phyloP scores from a whole-genome alignment of 1,139 yeast species.

The Hyphopichia khmerensis region DNA sequence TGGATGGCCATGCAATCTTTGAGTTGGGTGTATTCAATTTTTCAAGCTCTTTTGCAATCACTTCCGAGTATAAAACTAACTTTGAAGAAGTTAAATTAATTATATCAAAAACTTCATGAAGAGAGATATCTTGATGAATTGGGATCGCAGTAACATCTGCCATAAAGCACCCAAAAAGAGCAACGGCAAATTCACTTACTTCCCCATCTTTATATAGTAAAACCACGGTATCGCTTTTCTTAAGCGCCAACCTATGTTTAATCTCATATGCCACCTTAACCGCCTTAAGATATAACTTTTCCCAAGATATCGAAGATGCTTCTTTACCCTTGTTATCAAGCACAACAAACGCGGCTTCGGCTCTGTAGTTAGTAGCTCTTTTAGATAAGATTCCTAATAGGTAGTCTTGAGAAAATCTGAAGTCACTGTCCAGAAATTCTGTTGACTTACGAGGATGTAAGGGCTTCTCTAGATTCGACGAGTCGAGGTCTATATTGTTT shows the following conservation, averaged over 20 bases:
- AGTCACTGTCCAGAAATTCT: constrained; percentile 22
- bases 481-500: constrained; percentile 25
- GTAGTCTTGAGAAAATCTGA: constrained; percentile 42
- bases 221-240: constrained; percentile 80
- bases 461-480: constrained; percentile 51
- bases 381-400: constrained; percentile 71
- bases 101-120: constrained; percentile 68
- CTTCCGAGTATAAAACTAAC: constrained; percentile 77
- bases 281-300: constrained; percentile 76
- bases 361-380: constrained; percentile 64
- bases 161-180: constrained; percentile 86
- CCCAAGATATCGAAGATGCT: constrained; percentile 78
- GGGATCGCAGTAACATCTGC: constrained; percentile 97
- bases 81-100: constrained; percentile 75
- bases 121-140: constrained; percentile 67
- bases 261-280: constrained; percentile 90
- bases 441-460: constrained; percentile 55
- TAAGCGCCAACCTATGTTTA: constrained; percentile 64
- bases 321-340: constrained; percentile 85
- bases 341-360: constrained; percentile 69
- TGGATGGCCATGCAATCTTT: constrained; percentile 42
- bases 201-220: constrained; percentile 83
- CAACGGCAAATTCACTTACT: constrained; percentile 79
- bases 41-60: constrained; percentile 70
- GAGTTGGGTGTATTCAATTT: constrained; percentile 42